A percentile compares a stretch with the other conserved stretches of the same genome.
Conservation (phyloP, 2,329 filamentous ascomycete species). For the Epichloe aotearoae region DNA sequence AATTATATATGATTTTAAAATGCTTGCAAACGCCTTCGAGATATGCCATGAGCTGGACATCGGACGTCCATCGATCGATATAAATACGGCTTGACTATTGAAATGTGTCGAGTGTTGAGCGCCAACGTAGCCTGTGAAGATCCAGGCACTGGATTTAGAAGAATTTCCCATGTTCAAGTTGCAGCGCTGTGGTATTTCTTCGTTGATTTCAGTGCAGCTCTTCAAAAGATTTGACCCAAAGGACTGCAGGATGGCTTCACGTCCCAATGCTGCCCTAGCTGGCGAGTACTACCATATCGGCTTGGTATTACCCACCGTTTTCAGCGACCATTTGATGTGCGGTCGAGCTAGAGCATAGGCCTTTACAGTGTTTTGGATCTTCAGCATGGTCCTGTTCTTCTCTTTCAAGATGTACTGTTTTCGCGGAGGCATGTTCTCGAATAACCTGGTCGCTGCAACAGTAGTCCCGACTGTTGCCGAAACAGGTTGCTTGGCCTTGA, state of each 20-base stretch:
- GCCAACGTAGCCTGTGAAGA: conserved; percentile 41
- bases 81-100: conserved; percentile 27
- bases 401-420: conserved; percentile 44
- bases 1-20: conserved; percentile 34
- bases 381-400: conserved; percentile 40
- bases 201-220: conserved; percentile 35
- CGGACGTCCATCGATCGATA: conserved; percentile 58
- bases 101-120: conserved; percentile 27
- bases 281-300: conserved; percentile 51
- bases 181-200: neutral
- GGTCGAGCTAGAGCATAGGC: conserved; percentile 55
- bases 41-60: conserved; percentile 31
- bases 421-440: conserved; percentile 49
- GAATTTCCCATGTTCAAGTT: neutral
- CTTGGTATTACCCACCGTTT: conserved; percentile 39
- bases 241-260: conserved; percentile 48
- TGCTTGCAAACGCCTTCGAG: conserved; percentile 42
- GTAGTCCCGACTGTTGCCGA: conserved; percentile 56
- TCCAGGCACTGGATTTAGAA: conserved; percentile 1
- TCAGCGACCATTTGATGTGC: conserved; percentile 46
- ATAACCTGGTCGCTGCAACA: conserved; percentile 45
- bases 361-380: conserved; percentile 46
- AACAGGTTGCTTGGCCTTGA: conserved; percentile 17
- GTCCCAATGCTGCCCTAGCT: conserved; percentile 30
- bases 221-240: conserved; percentile 43